phyloP scores from a whole-genome alignment of 352 stramenopile species.

The Globisporangium barbulae region DNA sequence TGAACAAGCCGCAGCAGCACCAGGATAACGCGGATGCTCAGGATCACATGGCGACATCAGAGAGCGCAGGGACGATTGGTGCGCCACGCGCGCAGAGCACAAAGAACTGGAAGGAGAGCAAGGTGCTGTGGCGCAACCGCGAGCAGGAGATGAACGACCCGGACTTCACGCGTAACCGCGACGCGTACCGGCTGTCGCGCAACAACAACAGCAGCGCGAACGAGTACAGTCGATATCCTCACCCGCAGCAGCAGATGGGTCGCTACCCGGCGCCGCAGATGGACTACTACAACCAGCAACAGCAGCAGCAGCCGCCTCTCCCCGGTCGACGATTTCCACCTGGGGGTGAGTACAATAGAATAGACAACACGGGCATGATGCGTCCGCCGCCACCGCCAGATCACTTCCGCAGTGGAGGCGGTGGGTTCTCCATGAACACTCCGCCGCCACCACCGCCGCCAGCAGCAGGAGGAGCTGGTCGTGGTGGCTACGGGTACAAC shows the following conservation, averaged over 20 bases:
- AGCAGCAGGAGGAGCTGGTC: constrained; percentile 15
- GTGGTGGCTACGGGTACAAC: constrained; percentile 7
- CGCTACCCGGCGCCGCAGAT: constrained; percentile 13
- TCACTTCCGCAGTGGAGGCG: constrained; percentile 26
- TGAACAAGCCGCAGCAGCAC: neutral
- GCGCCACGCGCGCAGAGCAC: constrained; percentile 12
- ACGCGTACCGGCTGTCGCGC: constrained; percentile 50
- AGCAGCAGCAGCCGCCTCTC: constrained; percentile 28
- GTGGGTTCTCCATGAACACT: constrained; percentile 28
- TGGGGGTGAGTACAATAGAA: constrained; percentile 48
- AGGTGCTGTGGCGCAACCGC: constrained; percentile 93
- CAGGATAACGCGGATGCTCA: neutral
- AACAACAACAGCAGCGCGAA: constrained; percentile 8
- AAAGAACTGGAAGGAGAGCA: constrained; percentile 87
- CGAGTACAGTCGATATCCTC: constrained; percentile 28
- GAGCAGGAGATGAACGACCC: constrained; percentile 93
- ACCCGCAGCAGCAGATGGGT: constrained; percentile 3
- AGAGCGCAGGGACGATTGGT: neutral
- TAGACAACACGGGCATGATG: constrained; percentile 35
- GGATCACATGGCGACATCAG: neutral
- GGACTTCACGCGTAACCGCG: constrained; percentile 86
- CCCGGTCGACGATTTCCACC: constrained; percentile 27
- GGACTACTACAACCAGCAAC: constrained; percentile 17
- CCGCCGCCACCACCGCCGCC: constrained; percentile 25
- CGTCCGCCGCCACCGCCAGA: constrained; percentile 35